Base-by-base conservation (phyloP, 75 land plant species). In the Ceratopteris richardii region DNA sequence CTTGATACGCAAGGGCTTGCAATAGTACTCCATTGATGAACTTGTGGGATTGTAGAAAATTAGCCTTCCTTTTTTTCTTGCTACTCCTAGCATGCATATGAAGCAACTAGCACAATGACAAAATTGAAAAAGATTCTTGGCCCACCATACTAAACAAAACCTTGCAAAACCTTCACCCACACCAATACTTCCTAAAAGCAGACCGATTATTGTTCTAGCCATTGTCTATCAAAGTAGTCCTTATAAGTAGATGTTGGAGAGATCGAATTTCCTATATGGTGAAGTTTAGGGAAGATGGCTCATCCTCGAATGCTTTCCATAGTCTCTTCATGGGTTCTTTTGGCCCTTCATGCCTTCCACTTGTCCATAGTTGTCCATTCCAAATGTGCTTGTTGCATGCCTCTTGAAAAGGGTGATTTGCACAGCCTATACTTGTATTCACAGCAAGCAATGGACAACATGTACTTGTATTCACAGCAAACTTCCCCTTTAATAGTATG, bases 41-140 rank as follows among this genome's bases (percentile, higher is more conserved):
- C n/a, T n/a, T n/a, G n/a, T n/a, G n/a, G n/a, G n/a, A n/a, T n/a
- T n/a, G n/a, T n/a, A n/a, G n/a, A n/a, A n/a, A n/a, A n/a, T n/a
- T n/a, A n/a, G n/a, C n/a, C n/a, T n/a, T n/a, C n/a, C n/a, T n/a
- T n/a, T n/a, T n/a, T n/a, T n/a, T n/a, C n/a, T n/a, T n/a, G 82
- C 80, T 27, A 83, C 88, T 44, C 82, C 91, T 77, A 86, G 85
- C 92, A 95, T 95, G 58, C 99, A 95, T 31, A 95, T 69, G 64
- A 77, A 95, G 41, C 96, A 77, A 61, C 96, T 90, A 12, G 99
- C 91, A 39, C 84, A 85, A 74, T 95, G 85, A 22, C 75, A 59
- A 64, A 75, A 57, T 53, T 67, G 65, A 69, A 63, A 86, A 21
- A 90, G 68, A 42, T 73, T 71, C 18, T 81, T 77, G 19, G 99